A percentile compares a stretch with the other conserved stretches of the same genome.
Evolutionary conservation across 768 basidiomycete genomes (phyloP).

Genomic region (Gymnopilus junonius): DNA sequence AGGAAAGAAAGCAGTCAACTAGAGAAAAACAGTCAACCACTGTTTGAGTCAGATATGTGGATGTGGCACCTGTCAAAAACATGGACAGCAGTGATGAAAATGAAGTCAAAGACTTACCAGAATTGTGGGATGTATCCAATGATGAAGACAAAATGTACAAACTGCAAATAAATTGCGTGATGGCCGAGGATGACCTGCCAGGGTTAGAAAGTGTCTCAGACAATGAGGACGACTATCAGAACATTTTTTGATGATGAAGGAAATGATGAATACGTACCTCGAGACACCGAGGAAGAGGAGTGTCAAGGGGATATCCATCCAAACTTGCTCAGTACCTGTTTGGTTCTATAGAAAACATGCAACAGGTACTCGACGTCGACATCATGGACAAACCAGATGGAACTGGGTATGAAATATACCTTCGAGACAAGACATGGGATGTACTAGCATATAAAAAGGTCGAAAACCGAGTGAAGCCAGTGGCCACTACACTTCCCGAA

Average conservation of each 20-base stretch:
- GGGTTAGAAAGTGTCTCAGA: too few relatives aligned
- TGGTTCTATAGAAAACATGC: neutral
- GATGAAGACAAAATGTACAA: too few relatives aligned
- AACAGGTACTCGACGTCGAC: neutral
- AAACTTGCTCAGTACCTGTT: neutral
- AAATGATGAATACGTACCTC: too few relatives aligned
- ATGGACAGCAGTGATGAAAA: too few relatives aligned
- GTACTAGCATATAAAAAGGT: slow-evolving; percentile 37
- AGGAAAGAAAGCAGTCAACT: neutral
- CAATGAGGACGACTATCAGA: too few relatives aligned
- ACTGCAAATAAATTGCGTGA: too few relatives aligned
- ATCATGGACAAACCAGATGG: neutral
- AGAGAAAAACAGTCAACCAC: neutral
- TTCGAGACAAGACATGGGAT: neutral
- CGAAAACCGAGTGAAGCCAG: slow-evolving; percentile 33
- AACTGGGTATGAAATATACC: neutral
- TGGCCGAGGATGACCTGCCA: too few relatives aligned
- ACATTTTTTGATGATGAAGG: slow-evolving; percentile 15
- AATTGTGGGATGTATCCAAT: too few relatives aligned
- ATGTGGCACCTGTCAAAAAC: slow-evolving; percentile 7
- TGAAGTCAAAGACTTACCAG: too few relatives aligned
- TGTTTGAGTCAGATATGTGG: neutral
- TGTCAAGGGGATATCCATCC: neutral
- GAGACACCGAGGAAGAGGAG: too few relatives aligned
- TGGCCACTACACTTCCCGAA: slow-evolving; percentile 35